Conservation (phyloP, 805 yeast species). For the Torulaspora gathmanii region DNA sequence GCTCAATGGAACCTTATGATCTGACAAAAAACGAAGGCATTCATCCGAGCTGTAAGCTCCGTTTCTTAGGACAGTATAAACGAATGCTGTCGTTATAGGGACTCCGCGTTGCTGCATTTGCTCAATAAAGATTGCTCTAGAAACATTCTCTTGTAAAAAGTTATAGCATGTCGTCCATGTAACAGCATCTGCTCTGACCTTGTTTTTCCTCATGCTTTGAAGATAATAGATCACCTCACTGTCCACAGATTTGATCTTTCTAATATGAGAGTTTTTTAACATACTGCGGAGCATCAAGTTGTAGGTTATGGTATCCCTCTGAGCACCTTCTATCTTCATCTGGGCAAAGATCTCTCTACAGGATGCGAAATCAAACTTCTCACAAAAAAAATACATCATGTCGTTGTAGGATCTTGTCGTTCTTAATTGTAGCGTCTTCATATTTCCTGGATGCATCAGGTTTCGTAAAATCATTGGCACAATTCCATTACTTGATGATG, state of each 20-base stretch:
- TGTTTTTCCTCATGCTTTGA: slow-evolving; percentile 30
- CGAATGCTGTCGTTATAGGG: slow-evolving; percentile 31
- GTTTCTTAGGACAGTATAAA: slow-evolving; percentile 28
- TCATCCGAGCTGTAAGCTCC: slow-evolving; percentile 18
- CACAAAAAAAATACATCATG: slow-evolving; percentile 38
- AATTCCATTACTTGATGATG: slow-evolving; percentile 38
- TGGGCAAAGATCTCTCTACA: slow-evolving; percentile 40
- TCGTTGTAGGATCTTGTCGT: slow-evolving; percentile 37
- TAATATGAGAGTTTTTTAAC: slow-evolving; percentile 27
- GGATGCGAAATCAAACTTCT: slow-evolving; percentile 39
- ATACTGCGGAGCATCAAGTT: slow-evolving; percentile 37
- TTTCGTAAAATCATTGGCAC: slow-evolving; percentile 38
- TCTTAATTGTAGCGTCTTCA: slow-evolving; percentile 31
- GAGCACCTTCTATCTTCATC: slow-evolving; percentile 36
- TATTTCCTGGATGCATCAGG: slow-evolving; percentile 39
- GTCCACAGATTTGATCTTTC: slow-evolving; percentile 28
- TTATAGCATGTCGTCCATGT: slow-evolving; percentile 39
- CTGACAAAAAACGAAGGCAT: slow-evolving; percentile 24
- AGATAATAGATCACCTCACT: slow-evolving; percentile 31
- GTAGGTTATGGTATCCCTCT: slow-evolving; percentile 39
- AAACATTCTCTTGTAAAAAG: slow-evolving; percentile 34
- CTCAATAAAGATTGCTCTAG: slow-evolving; percentile 33
- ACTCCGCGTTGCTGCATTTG: slow-evolving; percentile 33
- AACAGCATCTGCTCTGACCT: slow-evolving; percentile 33
- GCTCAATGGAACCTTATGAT: slow-evolving; percentile 28